A percentile compares a stretch with the other conserved stretches of the same genome.
Conservation (phyloP, 805 yeast genomes). For the Sugiyamaella mastotermitis region DNA sequence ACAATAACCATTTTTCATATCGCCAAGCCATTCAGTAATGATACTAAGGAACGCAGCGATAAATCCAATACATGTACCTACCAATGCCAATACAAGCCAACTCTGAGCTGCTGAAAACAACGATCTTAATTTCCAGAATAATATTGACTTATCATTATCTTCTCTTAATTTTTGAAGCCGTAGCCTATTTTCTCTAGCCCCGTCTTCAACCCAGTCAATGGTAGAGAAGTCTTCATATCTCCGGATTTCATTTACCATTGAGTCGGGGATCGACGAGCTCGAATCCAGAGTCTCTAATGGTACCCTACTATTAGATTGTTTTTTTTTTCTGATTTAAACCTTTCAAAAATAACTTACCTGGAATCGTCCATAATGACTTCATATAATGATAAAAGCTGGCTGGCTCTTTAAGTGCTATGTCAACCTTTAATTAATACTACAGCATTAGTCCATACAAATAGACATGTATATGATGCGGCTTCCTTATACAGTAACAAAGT, state of each 20-base stretch:
- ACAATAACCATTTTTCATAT: constrained; percentile 76
- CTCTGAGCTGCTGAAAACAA: constrained; percentile 37
- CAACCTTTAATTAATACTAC: no score
- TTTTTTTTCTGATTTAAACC: background rate
- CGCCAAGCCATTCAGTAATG: constrained; percentile 80
- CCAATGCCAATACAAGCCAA: constrained; percentile 69
- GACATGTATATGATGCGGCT: no score
- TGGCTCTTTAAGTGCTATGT: no score
- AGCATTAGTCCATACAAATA: no score
- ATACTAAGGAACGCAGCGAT: constrained; percentile 80
- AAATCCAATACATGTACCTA: constrained; percentile 73
- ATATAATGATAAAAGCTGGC: no score
- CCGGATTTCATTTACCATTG: constrained; percentile 11
- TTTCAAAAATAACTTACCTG: background rate
- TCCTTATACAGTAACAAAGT: no score
- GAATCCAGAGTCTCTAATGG: background rate
- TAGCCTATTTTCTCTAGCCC: constrained; percentile 28
- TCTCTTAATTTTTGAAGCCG: constrained; percentile 15
- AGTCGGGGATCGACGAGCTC: constrained; percentile 5
- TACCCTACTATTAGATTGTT: background rate
- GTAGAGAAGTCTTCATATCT: constrained; percentile 44
- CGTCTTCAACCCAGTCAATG: constrained; percentile 59
- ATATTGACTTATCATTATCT: constrained; percentile 4
- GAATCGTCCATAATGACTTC: no score
- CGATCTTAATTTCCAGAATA: constrained; percentile 14